A percentile compares a stretch with the other conserved stretches of the same genome.
These are phyloP conservation scores for Calycina marina DNA, from an alignment of 2,329 filamentous ascomycete genomes.

Conservation along the genomic window DNA sequence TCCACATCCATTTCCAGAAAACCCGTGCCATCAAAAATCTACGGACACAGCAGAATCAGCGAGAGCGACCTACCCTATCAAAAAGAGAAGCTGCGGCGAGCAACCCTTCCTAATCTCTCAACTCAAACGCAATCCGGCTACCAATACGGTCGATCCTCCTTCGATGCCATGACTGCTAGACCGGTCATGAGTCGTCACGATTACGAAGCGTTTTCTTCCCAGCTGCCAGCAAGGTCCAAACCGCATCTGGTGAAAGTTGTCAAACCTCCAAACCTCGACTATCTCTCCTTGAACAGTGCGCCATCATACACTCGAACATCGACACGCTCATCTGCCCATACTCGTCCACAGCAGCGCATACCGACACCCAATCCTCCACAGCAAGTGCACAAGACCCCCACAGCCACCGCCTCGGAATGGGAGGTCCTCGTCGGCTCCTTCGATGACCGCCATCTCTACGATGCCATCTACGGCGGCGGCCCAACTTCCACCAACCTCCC, in stretches of 20 bases:
- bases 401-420: conserved; percentile 58
- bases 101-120: conserved; percentile 33
- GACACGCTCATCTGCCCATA: conserved; percentile 29
- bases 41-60: conserved; percentile 31
- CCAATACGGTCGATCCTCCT: conserved; percentile 16
- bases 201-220: conserved; percentile 22
- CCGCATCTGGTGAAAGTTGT: conserved; percentile 8
- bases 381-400: conserved; percentile 23
- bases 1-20: conserved; percentile 25
- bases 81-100: conserved; percentile 42
- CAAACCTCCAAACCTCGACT: conserved; percentile 39
- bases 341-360: conserved; percentile 15
- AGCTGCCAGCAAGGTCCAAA: conserved; percentile 10
- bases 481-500: conserved; percentile 26
- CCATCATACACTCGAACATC: conserved; percentile 32
- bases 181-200: conserved; percentile 26
- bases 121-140: conserved; percentile 9
- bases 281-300: conserved; percentile 36
- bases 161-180: conserved; percentile 9
- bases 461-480: conserved; percentile 59
- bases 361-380: conserved; percentile 26
- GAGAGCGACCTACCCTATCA: conserved; percentile 39
- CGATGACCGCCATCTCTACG: conserved; percentile 73
- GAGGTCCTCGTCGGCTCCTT: conserved; percentile 67
- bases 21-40: conserved; percentile 23